Base-by-base conservation (phyloP, 2,329 filamentous ascomycete genomes). In the Fusarium pininemorale region DNA sequence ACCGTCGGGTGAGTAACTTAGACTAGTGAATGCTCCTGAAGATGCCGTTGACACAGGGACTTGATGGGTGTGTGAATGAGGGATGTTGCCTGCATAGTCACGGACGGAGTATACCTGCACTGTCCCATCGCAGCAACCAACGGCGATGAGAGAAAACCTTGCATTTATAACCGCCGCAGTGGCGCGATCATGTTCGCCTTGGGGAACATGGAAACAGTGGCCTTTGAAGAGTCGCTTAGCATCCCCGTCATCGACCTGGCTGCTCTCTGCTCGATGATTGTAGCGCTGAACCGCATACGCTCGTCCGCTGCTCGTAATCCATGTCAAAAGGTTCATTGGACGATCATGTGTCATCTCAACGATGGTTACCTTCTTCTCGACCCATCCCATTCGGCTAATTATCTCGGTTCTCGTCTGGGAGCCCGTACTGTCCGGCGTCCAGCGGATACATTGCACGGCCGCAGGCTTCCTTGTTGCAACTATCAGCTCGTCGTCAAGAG, bases 381-480 rank as follows among this genome's bases (percentile, higher is more conserved):
- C 84, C 92, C 95, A 98, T 54, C 89, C 84, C 91, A 98, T 97
- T 61, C 93, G 92, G 78, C 92, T 95, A 70, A 98, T 85, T 13
- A 98, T 87, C 82, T 98, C 95, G 2, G 96, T 98, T 75, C 91
- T 95, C 6, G 95, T 98, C 82, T 98, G 96, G 70, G 89, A 92
- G 26, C 94, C 93, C 39, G 88, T 89, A 74, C 88, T 92, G 80
- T 98, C 95, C 3, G 95, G 93, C 1, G 92, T 93, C 96, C 96
- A 99, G 66, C 93, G 91, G 76, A 99, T 98, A 83, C 95, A 98
- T 82, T 99, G 96, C 22, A 98, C 91, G n/a, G 96, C 96, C 1
- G 95, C 92, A 7, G 96, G 96, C 79, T 96, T 98, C 65, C 90
- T 88, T 1, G 96, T 99, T 9, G 96, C 94, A 59, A 99, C 95